These are phyloP conservation scores for Salvia miltiorrhiza DNA, from an alignment of 257 asterid genomes.

Conservation along the genomic window DNA sequence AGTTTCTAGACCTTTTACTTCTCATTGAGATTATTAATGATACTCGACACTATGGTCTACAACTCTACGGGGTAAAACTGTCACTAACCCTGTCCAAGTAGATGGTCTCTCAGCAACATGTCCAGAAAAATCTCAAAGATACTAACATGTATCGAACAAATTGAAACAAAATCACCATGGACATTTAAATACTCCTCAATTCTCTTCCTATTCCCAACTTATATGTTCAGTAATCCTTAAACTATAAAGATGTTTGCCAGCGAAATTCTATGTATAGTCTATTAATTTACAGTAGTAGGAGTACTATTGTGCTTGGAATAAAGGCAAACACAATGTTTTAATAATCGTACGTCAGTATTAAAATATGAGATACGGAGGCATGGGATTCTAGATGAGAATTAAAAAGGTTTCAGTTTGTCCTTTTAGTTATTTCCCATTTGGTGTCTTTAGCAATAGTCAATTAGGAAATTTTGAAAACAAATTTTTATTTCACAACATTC, in stretches of 20 bases:
- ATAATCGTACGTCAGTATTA: neutral
- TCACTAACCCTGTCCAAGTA: no score
- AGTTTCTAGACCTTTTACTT: no score
- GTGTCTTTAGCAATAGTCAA: neutral
- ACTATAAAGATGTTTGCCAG: neutral
- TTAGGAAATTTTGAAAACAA: neutral
- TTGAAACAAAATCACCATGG: no score
- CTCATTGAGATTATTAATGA: no score
- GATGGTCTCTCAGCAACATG: neutral
- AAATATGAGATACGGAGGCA: neutral
- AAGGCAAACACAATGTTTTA: neutral
- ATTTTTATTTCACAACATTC: neutral
- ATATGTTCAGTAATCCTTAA: neutral
- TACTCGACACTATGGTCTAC: no score
- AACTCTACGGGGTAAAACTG: no score
- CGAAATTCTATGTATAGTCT: neutral
- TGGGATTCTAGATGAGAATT: neutral
- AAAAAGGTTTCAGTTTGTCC: neutral
- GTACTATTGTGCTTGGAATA: neutral
- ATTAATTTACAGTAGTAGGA: neutral
- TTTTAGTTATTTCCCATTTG: neutral
- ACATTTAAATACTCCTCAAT: no score
- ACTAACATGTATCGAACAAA: no score
- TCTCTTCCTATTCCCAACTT: neutral
- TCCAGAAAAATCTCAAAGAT: neutral